Evolutionary conservation across 2,329 filamentous ascomycete species (phyloP).

Genomic region (Aspergillus persii): DNA sequence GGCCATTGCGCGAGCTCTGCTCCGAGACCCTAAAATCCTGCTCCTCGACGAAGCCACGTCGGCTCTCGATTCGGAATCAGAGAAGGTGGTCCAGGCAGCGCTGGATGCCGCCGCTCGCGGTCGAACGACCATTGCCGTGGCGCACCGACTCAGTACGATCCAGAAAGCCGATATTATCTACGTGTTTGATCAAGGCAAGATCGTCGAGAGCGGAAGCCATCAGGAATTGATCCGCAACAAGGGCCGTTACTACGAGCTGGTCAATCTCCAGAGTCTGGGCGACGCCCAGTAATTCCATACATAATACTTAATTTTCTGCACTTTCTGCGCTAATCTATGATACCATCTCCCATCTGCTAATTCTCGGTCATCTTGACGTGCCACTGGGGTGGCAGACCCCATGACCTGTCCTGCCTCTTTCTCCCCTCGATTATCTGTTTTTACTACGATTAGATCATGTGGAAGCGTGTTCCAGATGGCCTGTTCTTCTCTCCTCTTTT

Average conservation of each 20-base stretch:
- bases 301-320: not conserved
- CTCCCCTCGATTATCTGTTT: not conserved
- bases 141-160: constrained; percentile 87
- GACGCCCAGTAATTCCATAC: constrained; percentile 44
- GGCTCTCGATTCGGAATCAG: constrained; percentile 50
- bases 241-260: constrained; percentile 74
- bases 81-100: constrained; percentile 62
- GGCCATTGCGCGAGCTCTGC: constrained; percentile 84
- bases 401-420: not conserved
- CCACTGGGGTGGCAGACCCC: not conserved
- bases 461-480: not conserved
- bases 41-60: constrained; percentile 74
- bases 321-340: constrained; percentile 1
- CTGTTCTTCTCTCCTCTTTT: not conserved
- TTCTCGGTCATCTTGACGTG: not conserved
- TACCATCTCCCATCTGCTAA: not conserved
- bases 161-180: constrained; percentile 94
- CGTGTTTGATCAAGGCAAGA: constrained; percentile 85
- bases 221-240: constrained; percentile 66
- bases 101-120: constrained; percentile 80
- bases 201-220: constrained; percentile 84
- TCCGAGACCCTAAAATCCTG: constrained; percentile 86
- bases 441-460: not conserved
- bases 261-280: constrained; percentile 75
- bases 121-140: constrained; percentile 89